Conservation (phyloP, 2,329 filamentous ascomycete genomes). For the Epichloe sibirici region DNA sequence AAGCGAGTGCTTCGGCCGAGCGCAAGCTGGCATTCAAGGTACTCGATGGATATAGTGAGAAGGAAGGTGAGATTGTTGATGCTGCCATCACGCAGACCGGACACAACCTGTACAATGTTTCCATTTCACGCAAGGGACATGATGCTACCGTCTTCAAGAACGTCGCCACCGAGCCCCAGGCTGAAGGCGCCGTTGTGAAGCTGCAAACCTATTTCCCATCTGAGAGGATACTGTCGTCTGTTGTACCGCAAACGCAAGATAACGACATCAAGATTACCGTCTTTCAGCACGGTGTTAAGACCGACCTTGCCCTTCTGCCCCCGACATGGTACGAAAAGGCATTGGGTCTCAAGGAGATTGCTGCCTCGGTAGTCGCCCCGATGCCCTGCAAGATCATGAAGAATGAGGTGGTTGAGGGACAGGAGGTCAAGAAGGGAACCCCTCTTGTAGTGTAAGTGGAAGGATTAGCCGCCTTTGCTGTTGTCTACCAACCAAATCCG, state of each 20-base stretch:
- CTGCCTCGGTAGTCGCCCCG: slow-evolving; percentile 76
- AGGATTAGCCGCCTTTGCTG: not conserved
- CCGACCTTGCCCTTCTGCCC: slow-evolving; percentile 41
- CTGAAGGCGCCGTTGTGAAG: slow-evolving; percentile 17
- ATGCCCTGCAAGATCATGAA: slow-evolving; percentile 97
- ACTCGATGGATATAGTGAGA: slow-evolving; percentile 49
- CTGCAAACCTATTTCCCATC: slow-evolving; percentile 58
- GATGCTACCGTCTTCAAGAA: slow-evolving; percentile 29
- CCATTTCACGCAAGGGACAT: slow-evolving; percentile 29
- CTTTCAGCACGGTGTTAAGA: slow-evolving; percentile 59
- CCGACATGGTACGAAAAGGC: slow-evolving; percentile 83
- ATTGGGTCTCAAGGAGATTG: slow-evolving; percentile 65
- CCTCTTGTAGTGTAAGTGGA: slow-evolving; percentile 64
- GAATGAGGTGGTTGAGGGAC: slow-evolving; percentile 75
- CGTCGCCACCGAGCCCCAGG: slow-evolving; percentile 28
- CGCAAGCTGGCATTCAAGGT: slow-evolving; percentile 41
- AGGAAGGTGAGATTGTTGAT: slow-evolving; percentile 50
- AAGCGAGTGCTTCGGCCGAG: slow-evolving; percentile 26
- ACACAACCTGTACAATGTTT: slow-evolving; percentile 33
- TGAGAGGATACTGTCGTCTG: slow-evolving; percentile 66
- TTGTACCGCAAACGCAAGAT: slow-evolving; percentile 46
- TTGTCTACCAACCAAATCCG: not conserved
- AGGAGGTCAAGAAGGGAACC: slow-evolving; percentile 73
- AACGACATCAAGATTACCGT: slow-evolving; percentile 56
- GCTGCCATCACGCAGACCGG: slow-evolving; percentile 37